Conservation (phyloP, 345 rosid genomes). For the Geranium brycei region DNA sequence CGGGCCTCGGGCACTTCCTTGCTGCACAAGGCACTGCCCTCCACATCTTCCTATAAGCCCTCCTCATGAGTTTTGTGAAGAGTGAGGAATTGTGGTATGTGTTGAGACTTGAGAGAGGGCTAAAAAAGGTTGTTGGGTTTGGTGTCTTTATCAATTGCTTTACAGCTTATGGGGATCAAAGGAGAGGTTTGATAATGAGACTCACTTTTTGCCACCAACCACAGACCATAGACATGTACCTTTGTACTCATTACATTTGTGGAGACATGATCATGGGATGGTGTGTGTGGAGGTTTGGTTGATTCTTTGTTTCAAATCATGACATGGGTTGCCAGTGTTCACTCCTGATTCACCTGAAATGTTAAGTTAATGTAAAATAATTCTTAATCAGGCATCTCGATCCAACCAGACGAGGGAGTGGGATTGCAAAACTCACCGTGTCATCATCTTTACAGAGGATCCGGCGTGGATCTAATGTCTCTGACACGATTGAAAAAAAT, state of each 20-base stretch:
- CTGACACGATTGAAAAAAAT: no score
- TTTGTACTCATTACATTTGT: background rate
- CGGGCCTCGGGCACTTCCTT: slow-evolving; percentile 15
- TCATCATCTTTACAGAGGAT: no score
- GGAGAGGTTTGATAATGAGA: background rate
- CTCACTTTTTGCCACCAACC: background rate
- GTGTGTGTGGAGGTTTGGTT: background rate
- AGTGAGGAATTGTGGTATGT: no score
- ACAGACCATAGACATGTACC: background rate
- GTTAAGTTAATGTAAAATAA: no score
- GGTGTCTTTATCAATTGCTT: background rate
- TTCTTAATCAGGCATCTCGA: no score
- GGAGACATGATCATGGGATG: background rate
- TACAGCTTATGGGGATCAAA: background rate
- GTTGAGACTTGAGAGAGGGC: background rate
- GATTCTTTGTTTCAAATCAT: background rate
- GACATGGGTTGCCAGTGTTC: no score
- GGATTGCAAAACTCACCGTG: no score
- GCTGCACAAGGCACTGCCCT: slow-evolving; percentile 23
- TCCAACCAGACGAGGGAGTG: no score
- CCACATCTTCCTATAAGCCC: slow-evolving; percentile 20
- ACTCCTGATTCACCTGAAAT: no score
- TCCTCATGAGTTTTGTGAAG: slow-evolving; percentile 5
- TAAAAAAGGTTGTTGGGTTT: background rate
- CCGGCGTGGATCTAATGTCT: no score